Conservation (phyloP, 2,329 filamentous ascomycete genomes). For the Knufia fluminis region DNA sequence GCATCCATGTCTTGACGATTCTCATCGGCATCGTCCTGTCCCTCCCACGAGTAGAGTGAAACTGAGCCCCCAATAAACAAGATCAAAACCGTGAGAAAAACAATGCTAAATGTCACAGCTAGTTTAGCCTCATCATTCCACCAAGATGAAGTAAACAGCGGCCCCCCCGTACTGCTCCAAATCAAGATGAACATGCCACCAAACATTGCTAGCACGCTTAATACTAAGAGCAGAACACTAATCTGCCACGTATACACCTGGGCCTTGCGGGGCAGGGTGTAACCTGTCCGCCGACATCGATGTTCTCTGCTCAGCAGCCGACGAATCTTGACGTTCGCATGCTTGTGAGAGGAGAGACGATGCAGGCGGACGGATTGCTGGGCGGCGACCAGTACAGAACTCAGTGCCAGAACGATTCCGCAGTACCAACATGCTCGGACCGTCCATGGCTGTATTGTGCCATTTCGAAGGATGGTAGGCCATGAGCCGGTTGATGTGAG, state of each 20-base stretch:
- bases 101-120: not conserved
- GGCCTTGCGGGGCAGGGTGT: not conserved
- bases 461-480: not conserved
- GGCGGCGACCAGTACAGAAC: not conserved
- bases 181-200: not conserved
- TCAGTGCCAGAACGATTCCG: not conserved
- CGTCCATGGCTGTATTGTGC: not conserved
- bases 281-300: not conserved
- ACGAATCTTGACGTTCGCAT: not conserved
- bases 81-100: not conserved
- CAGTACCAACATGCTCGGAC: not conserved
- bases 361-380: not conserved
- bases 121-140: not conserved
- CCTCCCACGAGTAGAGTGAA: not conserved
- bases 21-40: not conserved
- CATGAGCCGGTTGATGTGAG: conserved; percentile 1
- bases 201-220: not conserved
- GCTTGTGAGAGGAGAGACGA: not conserved
- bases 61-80: not conserved
- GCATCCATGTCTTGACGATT: not conserved
- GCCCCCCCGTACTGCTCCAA: not conserved
- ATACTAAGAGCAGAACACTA: not conserved
- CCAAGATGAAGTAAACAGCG: not conserved
- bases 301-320: not conserved
- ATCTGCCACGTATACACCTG: not conserved